Conservation (phyloP, 345 rosid genomes). For the Rhodomyrtus tomentosa region DNA sequence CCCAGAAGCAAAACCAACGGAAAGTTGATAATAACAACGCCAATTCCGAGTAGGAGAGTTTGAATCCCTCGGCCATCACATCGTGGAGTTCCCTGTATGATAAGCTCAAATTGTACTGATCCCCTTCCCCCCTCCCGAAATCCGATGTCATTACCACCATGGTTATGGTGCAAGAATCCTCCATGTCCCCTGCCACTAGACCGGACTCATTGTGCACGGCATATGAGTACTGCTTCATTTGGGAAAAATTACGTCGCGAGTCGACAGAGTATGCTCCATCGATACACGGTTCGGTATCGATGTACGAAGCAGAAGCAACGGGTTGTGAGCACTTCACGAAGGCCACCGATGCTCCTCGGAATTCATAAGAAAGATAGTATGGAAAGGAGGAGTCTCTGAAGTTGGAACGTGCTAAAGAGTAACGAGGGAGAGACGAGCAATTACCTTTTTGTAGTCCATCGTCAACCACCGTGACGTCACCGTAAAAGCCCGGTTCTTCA, state of each 20-base stretch:
- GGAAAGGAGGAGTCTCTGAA: background rate
- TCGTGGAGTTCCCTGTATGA: background rate
- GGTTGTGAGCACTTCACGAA: background rate
- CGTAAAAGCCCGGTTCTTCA: rapidly evolving
- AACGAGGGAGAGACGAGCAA: background rate
- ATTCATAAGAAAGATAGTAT: background rate
- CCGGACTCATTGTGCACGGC: background rate
- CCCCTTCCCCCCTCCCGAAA: background rate
- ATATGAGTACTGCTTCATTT: background rate
- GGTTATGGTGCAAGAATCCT: background rate
- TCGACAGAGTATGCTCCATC: background rate
- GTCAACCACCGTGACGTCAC: background rate
- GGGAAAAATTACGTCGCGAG: background rate
- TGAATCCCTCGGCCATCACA: background rate
- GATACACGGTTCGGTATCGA: background rate
- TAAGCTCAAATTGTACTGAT: background rate
- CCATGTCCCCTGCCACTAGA: background rate
- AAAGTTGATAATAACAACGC: rapidly evolving
- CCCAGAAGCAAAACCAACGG: background rate
- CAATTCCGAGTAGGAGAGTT: background rate
- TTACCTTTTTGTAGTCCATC: background rate
- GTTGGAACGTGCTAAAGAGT: background rate
- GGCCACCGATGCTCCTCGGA: background rate
- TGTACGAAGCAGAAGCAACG: rapidly evolving
- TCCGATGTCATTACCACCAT: background rate